Evolutionary conservation across 1,284 basidiomycete species (phyloP), one percentile per base, ranked within the genome.

Genomic region (Puccinia novopanici): DNA sequence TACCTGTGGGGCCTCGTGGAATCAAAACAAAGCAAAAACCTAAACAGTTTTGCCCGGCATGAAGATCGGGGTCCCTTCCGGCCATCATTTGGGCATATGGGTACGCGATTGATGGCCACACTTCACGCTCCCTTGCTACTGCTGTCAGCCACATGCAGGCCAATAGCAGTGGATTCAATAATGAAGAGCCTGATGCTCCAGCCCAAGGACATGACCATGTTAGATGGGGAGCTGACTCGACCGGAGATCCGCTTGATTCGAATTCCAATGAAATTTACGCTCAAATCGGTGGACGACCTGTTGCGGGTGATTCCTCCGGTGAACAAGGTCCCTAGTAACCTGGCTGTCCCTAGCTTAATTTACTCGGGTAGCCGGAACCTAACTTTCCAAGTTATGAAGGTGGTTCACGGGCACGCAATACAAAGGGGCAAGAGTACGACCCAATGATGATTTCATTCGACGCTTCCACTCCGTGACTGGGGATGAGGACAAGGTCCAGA

Each of bases 81-180:
- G 9, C 50, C 50, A 13, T 15, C 4, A 4, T 52, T 12, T 19
- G 17, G 50, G 19, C n/a, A 57, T 15, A 5, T 57, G 5, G 15
- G 55, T n/a, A 61, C 59, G 2, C 34, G 19, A 30, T 12, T 67
- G 2, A 45, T 74, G 54, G 57, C 72, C 3, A 42, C 72, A 37
- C 57, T 27, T 48, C 54, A 74, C 27, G 48, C 59, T 2, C 72
- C 54, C 22, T 13, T 74, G 0, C 72, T 74, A 3, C 12, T 74
- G 22, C 42, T 74, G 10, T 74, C 72, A 6, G 72, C 72, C 10
- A 74, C 27, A 22, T 74, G 72, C 37, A 17, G 50, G 24, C 72
- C 72, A 13, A 24, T 57, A 12, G 72, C 54, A 24, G 54, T 74
- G 2, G 2, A 15, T 12, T 40, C 30, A 1, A 74, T 74, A 1